Evolutionary conservation across 1,139 yeast genomes (phyloP), one percentile per base, ranked within the genome.

Genomic region (Pichia sp.): DNA sequence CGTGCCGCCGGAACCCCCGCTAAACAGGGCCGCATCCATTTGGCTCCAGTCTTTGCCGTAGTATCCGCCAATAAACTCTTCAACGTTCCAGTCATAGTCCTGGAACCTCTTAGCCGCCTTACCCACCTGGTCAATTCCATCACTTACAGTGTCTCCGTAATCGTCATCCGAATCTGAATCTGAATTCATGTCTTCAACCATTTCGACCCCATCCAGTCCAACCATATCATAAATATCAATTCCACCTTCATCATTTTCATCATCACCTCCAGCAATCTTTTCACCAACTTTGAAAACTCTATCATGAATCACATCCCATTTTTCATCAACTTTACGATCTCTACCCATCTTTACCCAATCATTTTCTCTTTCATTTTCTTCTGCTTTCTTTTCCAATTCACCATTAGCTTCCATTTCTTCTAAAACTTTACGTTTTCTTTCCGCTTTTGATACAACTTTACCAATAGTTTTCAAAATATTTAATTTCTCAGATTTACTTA

Each of bases 391-490:
- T 15, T 42, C 37, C 13, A 40, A 15, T 15, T 41, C 40, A 35
- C 75, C 66, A 31, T 75, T 70, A 11, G 50, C 55, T 27, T 63
- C 61, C 27, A 76, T 71, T 57, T 70, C 65, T 2, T 58, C 60
- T 15, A 78, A 63, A n/a, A 78, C 64, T 3, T 51, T 50, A 41
- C 71, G 32, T 32, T 42, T 42, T 21, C 29, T 35, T 21, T 38
- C 39, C 2, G 35, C 52, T 49, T 32, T 58, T 2, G 56, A 57
- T 11, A 78, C 64, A 18, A 77, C 64, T 3, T 51, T 51, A 40
- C 70, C 68, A 27, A 80, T 54, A 48, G 76, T 81, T 4, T 43
- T 37, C 7, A 60, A 34, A 2, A 85, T 61, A 22, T 60, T 57
- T 5, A 56, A 64, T 8, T 60, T 60, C 33, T 64, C 61, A 1